Conservation (phyloP, 1,284 basidiomycete genomes). For the Ceratobasidium papillatum region DNA sequence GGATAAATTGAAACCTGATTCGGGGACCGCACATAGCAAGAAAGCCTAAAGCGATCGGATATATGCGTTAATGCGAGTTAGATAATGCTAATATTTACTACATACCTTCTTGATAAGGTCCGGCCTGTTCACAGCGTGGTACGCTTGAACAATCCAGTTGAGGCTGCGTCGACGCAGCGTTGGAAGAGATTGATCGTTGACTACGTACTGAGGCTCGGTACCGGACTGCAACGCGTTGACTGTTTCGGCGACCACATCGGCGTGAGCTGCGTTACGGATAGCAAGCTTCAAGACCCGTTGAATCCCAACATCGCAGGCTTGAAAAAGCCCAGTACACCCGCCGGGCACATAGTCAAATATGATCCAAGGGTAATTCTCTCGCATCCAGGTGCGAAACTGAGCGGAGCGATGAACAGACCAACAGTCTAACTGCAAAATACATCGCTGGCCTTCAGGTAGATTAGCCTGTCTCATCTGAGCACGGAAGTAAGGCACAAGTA, state of each 20-base stretch:
- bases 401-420: slow-evolving; percentile 55
- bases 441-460: slow-evolving; percentile 15
- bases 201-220: neutral
- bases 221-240: neutral
- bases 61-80: neutral
- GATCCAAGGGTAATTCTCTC: slow-evolving; percentile 46
- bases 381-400: slow-evolving; percentile 52
- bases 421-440: slow-evolving; percentile 51
- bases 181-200: slow-evolving; percentile 3
- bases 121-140: slow-evolving; percentile 13
- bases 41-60: slow-evolving; percentile 39
- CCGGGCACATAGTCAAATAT: slow-evolving; percentile 46
- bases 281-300: slow-evolving; percentile 50
- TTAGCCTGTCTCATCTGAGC: too few species aligned
- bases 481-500: slow-evolving; percentile 55
- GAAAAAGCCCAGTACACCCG: slow-evolving; percentile 46
- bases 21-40: slow-evolving; percentile 26
- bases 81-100: neutral
- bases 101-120: slow-evolving; percentile 26
- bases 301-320: slow-evolving; percentile 53
- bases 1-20: slow-evolving; percentile 40
- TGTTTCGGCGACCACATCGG: slow-evolving; percentile 49
- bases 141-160: slow-evolving; percentile 11
- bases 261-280: slow-evolving; percentile 49
- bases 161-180: slow-evolving; percentile 21